Evolutionary conservation across 176 grass and related monocot species (phyloP).

Genomic region (Eremochloa ophiuroides): DNA sequence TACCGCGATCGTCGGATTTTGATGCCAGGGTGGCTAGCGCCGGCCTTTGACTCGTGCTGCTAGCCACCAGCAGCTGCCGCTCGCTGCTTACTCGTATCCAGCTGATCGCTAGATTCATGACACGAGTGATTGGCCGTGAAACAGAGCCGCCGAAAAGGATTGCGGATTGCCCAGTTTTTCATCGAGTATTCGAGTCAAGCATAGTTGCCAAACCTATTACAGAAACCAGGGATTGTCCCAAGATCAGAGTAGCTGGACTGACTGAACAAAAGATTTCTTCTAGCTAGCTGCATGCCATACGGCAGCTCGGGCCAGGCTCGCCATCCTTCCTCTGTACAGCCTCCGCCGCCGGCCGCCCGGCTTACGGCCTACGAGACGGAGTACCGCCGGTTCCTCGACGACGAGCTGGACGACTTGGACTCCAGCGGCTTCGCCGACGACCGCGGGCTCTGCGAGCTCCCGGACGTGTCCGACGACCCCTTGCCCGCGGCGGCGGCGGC

Average conservation of each 20-base stretch:
- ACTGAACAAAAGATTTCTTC: not conserved
- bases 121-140: not conserved
- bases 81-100: too few relatives aligned
- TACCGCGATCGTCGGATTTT: too few relatives aligned
- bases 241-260: not conserved
- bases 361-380: slow-evolving; percentile 44
- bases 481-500: not conserved
- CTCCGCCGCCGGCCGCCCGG: not conserved
- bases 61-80: too few relatives aligned
- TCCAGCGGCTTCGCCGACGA: slow-evolving; percentile 52
- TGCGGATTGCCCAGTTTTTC: not conserved
- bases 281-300: not conserved
- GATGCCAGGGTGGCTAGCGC: too few relatives aligned
- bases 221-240: not conserved
- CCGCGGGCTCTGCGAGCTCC: slow-evolving; percentile 65
- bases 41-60: too few relatives aligned
- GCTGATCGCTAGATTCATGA: too few relatives aligned
- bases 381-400: slow-evolving; percentile 50
- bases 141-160: not conserved
- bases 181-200: not conserved
- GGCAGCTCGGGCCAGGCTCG: slow-evolving; percentile 12
- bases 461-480: slow-evolving; percentile 63
- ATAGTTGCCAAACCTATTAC: not conserved
- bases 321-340: slow-evolving; percentile 34
- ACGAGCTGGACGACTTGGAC: slow-evolving; percentile 41